Percentiles rank a stretch among this genome's conserved stretches.
Conservation (phyloP, 805 yeast genomes). For the Spathaspora girioi region DNA sequence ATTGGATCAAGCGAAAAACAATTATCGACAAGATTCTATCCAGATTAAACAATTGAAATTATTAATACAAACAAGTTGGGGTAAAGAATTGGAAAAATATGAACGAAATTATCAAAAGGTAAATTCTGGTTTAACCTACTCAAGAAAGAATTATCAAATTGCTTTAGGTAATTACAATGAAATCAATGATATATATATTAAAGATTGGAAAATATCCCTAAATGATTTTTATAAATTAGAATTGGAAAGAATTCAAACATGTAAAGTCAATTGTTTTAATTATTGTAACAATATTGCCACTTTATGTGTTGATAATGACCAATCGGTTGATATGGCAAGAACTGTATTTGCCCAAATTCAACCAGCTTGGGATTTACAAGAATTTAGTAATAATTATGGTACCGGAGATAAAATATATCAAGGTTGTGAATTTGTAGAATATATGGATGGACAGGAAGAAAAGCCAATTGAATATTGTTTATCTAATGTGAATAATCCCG, state of each 20-base stretch:
- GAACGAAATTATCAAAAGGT: conserved; percentile 53
- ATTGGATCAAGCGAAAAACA: conserved; percentile 37
- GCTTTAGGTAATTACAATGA: conserved; percentile 52
- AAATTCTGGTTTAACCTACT: conserved; percentile 35
- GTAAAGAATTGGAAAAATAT: conserved; percentile 63
- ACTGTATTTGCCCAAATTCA: conserved; percentile 65
- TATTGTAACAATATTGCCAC: conserved; percentile 72
- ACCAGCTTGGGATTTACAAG: conserved; percentile 53
- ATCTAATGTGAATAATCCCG: conserved; percentile 34
- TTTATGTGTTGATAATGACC: conserved; percentile 75
- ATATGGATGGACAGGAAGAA: conserved; percentile 33
- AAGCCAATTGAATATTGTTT: conserved; percentile 12
- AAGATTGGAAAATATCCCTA: conserved; percentile 68
- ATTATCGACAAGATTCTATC: conserved; percentile 56
- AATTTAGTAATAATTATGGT: conserved; percentile 50
- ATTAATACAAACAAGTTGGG: conserved; percentile 65
- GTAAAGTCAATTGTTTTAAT: conserved; percentile 73
- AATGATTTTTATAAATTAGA: conserved; percentile 65
- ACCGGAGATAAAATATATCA: conserved; percentile 63
- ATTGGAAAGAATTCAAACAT: conserved; percentile 64
- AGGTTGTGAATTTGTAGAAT: conserved; percentile 66
- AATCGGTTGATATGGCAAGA: conserved; percentile 69
- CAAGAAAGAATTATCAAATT: conserved; percentile 55
- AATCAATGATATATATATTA: conserved; percentile 58
- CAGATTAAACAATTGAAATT: conserved; percentile 58